Base-by-base conservation (phyloP, 768 basidiomycete genomes). In the Hirschioporus abietinus region DNA sequence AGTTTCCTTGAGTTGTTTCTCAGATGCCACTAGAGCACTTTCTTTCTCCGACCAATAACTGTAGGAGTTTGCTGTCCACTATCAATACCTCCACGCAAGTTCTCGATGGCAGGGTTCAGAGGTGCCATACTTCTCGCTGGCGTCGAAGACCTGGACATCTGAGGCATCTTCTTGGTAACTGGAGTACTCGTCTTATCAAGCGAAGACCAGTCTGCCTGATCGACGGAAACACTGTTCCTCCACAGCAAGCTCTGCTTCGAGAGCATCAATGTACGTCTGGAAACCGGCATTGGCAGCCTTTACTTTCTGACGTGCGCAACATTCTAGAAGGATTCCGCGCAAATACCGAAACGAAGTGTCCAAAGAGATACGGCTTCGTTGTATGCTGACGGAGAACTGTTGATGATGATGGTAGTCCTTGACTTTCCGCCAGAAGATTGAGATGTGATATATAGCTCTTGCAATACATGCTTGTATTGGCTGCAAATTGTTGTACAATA, bases 1-100 rank as follows among this genome's bases (percentile, higher is more conserved):
- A 96, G 99, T 79, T 74, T 98, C 95, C 69, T 87, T 89, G 63
- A 96, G 85, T 27, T 93, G 80, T 80, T 95, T 96, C 74, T 95
- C 92, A 52, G 92, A 91, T 34, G 89, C 82, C 35, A 79, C 81
- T 52, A 99, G 81, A 9, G 88, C 84, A 30, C 89, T 88, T 80
- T 99, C 97, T 81, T 85, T 93, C 81, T 98, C 96, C 3, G 76
- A 24, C 89, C 88, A 65, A 91, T 83, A 58, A 91, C 91, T 7
- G 92, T 93, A 17, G 96, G 97, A 17, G 97, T 99, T 74, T 93
- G 91, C 26, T 96, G 95, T 66, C 97, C 81, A 73, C 91, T 93
- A 66, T 91, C 89, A 42, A 91, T 73, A 57, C 92, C 93, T 1
- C 82, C n/a, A n/a, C n/a, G n/a, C n/a, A n/a, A n/a, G n/a, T n/a